Conservation (phyloP, 805 yeast species). For the Schwanniomyces yamadae region DNA sequence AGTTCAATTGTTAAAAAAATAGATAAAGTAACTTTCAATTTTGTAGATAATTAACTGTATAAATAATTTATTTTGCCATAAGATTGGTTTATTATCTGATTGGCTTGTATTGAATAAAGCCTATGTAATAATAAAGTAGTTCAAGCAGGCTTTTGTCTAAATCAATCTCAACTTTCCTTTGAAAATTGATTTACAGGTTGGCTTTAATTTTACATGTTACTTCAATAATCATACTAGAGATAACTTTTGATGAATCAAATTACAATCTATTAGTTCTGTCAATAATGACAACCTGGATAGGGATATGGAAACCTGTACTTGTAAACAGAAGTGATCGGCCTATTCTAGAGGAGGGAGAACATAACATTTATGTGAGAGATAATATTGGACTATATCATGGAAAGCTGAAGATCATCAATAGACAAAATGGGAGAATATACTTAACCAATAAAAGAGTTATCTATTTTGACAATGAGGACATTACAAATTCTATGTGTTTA, state of each 20-base stretch:
- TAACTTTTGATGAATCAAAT: neutral
- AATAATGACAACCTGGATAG: conserved; percentile 12
- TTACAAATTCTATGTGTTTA: conserved; percentile 45
- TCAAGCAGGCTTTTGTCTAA: neutral
- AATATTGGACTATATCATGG: conserved; percentile 78
- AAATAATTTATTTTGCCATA: neutral
- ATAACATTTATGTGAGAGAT: conserved; percentile 33
- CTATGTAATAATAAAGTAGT: neutral
- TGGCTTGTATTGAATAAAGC: no score
- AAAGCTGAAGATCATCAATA: conserved; percentile 55
- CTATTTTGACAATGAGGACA: conserved; percentile 56
- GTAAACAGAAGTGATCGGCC: conserved; percentile 42
- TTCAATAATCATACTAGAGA: neutral
- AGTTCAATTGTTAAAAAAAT: neutral
- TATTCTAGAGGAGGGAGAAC: conserved; percentile 31
- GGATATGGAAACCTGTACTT: conserved; percentile 36
- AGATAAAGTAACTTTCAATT: neutral
- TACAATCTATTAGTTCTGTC: neutral
- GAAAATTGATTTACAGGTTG: conserved; percentile 1
- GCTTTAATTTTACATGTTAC: neutral
- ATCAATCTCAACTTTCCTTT: neutral
- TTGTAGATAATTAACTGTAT: neutral
- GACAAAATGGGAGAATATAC: conserved; percentile 77
- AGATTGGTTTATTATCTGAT: no score
- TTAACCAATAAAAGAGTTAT: conserved; percentile 72